Evolutionary conservation across 495 filamentous ascomycete genomes (phyloP).

Genomic region (Geoglossum glabrum): DNA sequence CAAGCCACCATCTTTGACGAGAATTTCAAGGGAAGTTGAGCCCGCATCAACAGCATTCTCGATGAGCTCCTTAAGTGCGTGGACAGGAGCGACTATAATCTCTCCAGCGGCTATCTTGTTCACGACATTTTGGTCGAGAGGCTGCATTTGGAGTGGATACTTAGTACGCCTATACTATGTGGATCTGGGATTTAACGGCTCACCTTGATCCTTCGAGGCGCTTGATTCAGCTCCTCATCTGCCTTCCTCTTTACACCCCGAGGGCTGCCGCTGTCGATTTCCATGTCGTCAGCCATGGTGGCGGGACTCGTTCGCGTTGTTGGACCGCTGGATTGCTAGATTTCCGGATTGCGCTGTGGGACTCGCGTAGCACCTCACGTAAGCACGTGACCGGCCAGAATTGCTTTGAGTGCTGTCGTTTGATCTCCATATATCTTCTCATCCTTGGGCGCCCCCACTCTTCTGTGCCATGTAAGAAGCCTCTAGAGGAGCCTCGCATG

Average conservation of each 20-base stretch:
- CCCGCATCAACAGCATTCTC: constrained; percentile 97
- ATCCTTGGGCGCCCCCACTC: not conserved
- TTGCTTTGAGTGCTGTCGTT: too few species aligned
- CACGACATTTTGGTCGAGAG: constrained; percentile 84
- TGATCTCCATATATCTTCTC: too few species aligned
- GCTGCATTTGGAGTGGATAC: constrained; percentile 23
- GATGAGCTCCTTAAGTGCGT: constrained; percentile 92
- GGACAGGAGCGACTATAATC: constrained; percentile 93
- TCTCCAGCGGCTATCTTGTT: constrained; percentile 99
- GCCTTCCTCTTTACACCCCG: constrained; percentile 6
- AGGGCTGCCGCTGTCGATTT: not conserved
- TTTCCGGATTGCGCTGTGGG: not conserved
- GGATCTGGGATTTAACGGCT: not conserved
- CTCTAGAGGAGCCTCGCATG: not conserved
- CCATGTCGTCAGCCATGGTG: not conserved
- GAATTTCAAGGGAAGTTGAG: constrained; percentile 72
- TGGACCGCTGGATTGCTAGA: not conserved
- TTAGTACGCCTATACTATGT: not conserved
- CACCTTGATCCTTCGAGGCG: constrained; percentile 6
- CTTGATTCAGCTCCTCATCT: not conserved
- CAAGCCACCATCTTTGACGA: constrained; percentile 91
- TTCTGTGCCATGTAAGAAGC: not conserved
- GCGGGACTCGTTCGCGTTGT: not conserved
- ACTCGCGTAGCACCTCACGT: not conserved
- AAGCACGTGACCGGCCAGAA: not conserved